Base-by-base conservation (phyloP, 352 stramenopile species). In the Pythium dissotocum region DNA sequence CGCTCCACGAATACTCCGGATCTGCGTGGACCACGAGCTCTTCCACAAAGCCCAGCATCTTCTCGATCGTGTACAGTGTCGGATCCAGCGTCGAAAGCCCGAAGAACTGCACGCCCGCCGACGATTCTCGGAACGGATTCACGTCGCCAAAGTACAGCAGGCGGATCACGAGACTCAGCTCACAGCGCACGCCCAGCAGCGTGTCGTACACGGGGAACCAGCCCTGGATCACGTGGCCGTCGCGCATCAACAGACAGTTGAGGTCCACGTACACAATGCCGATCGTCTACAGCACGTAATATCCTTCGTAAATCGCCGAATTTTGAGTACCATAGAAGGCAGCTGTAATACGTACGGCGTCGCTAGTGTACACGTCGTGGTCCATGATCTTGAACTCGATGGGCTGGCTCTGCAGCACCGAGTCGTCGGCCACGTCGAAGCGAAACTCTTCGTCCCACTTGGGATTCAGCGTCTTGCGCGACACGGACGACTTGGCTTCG, bases 161-260 rank as follows among this genome's bases (percentile, higher is more conserved):
- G 33, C 98, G 98, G 36, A 99, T 93, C 24, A 97, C 94, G 21
- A 99, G 72, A 49, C 83, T 91, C 38, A 99, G 77, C 79, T 99
- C 95, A 55, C 97, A 98, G 32, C 96, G 88, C 40, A 99, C 94
- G 24, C 97, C 97, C 6, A 97, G 70, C 5, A 99, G 73, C 24
- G 97, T 99, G 81, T 99, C 97, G 75, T 99, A 99, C 9, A 99
- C 87, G 4, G 97, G 97, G 80, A 99, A 99, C 95, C 95, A 99
- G 35, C 97, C 97, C 70, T 98, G 94, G 67, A 99, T 97, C 46
- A 91, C 85, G 59, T 95, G 80, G 21, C 80, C 83, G 61, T 94
- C 87, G 28, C 84, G 81, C 86, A 98, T 99, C n/a, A 99, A 73
- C 38, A 99, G 80, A 52, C 96, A 98, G 86, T 99, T 99, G 42